Evolutionary conservation across 495 filamentous ascomycete genomes (phyloP).

Genomic region (Corynascus novoguineensis): DNA sequence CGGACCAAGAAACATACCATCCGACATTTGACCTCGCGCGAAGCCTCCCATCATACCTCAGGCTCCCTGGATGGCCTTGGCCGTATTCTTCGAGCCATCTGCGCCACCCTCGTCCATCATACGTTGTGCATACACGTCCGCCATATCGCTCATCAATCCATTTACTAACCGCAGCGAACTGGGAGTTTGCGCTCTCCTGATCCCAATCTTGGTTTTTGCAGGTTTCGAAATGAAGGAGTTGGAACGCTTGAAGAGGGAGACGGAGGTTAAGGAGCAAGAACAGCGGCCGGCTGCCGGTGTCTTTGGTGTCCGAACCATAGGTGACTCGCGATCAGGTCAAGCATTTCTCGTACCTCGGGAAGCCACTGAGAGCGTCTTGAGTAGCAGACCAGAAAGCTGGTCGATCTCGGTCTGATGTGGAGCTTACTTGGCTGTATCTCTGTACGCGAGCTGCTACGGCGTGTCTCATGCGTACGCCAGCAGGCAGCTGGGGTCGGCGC

Average conservation of each 20-base stretch:
- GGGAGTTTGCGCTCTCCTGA: too few relatives aligned
- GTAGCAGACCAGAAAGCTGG: constrained; percentile 20
- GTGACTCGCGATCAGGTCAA: constrained; percentile 13
- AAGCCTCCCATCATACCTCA: too few relatives aligned
- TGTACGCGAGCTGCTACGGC: not conserved
- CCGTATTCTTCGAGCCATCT: too few relatives aligned
- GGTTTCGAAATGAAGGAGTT: too few relatives aligned
- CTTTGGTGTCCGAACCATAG: constrained; percentile 24
- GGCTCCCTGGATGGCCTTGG: too few relatives aligned
- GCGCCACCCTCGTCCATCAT: too few relatives aligned
- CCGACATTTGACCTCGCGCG: too few relatives aligned
- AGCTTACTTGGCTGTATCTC: not conserved
- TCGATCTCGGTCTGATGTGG: constrained; percentile 19
- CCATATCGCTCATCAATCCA: not conserved
- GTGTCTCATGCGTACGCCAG: not conserved
- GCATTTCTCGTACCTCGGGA: constrained; percentile 17
- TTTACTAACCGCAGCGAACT: not conserved
- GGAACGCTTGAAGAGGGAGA: not conserved
- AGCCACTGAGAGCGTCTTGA: constrained; percentile 19
- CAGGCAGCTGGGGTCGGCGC: constrained; percentile 2
- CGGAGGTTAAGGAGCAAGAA: not conserved
- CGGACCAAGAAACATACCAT: too few relatives aligned
- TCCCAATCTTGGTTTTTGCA: not conserved
- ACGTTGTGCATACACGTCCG: too few relatives aligned
- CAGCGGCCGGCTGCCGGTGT: not conserved